phyloP scores from a whole-genome alignment of 768 basidiomycete species.

The Glaciozyma antarctica region DNA sequence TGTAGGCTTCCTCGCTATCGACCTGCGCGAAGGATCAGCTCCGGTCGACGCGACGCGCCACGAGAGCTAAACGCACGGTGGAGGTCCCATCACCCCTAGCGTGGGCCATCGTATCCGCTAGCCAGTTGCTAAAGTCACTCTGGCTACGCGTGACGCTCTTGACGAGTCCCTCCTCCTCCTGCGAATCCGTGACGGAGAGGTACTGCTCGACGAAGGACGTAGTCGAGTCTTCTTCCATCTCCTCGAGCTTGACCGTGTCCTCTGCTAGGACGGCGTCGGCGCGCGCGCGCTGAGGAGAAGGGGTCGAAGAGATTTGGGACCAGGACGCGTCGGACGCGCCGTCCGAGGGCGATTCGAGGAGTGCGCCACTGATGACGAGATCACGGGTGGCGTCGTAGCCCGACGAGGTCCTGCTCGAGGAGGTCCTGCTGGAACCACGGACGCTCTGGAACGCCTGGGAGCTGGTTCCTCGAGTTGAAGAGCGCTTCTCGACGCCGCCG shows the following conservation, averaged over 20 bases:
- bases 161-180: conserved; percentile 6
- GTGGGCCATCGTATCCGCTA: conserved; percentile 8
- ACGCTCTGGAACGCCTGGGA: neutral
- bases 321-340: neutral
- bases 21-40: conserved; percentile 1
- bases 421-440: neutral
- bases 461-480: neutral
- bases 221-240: neutral
- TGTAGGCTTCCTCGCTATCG: conserved; percentile 17
- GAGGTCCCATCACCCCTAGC: conserved; percentile 4
- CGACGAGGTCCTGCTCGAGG: neutral
- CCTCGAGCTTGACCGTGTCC: neutral
- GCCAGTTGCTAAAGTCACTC: conserved; percentile 21
- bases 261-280: neutral
- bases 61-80: conserved; percentile 3
- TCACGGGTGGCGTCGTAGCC: neutral
- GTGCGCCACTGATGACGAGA: neutral
- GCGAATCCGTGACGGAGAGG: conserved; percentile 13
- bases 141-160: conserved; percentile 15
- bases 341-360: neutral
- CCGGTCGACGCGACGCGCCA: neutral
- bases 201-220: no score
- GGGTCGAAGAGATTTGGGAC: neutral
- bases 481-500: neutral
- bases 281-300: neutral